Evolutionary conservation across 1,284 basidiomycete genomes (phyloP).

Genomic region (Marasmius sp.): DNA sequence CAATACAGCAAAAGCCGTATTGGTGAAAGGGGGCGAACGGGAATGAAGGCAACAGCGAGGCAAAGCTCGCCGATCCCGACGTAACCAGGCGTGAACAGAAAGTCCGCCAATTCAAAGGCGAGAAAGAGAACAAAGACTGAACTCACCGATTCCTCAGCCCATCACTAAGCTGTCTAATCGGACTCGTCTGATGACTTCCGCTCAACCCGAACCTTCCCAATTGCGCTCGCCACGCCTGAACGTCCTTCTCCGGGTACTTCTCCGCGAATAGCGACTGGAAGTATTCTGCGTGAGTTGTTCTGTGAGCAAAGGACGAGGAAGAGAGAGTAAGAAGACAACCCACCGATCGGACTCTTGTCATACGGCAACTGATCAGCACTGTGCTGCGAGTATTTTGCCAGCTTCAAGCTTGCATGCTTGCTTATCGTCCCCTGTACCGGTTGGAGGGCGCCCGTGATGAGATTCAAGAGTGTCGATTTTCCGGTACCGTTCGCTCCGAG

Average conservation of each 20-base stretch:
- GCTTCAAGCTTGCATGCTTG: conserved; percentile 88
- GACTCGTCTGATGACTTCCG: conserved; percentile 90
- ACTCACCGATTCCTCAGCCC: conserved; percentile 89
- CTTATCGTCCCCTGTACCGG: conserved; percentile 86
- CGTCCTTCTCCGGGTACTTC: conserved; percentile 95
- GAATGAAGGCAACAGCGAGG: not conserved
- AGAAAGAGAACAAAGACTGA: conserved; percentile 4
- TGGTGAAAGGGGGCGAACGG: too few relatives aligned
- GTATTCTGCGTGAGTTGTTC: conserved; percentile 51
- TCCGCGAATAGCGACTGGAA: conserved; percentile 79
- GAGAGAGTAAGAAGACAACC: not conserved
- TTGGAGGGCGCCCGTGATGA: conserved; percentile 86
- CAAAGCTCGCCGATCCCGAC: not conserved
- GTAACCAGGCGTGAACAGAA: conserved; percentile 12
- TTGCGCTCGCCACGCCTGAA: conserved; percentile 91
- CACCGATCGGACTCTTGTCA: conserved; percentile 82
- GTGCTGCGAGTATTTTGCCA: conserved; percentile 98
- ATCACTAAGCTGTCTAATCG: conserved; percentile 94
- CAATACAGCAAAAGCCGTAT: too few relatives aligned
- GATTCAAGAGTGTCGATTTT: conserved; percentile 95
- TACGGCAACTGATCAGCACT: conserved; percentile 98
- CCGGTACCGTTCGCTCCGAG: conserved; percentile 98
- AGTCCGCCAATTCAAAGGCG: not conserved
- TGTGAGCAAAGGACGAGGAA: not conserved
- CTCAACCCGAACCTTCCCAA: conserved; percentile 95